These are phyloP conservation scores for Cercospora zeae-maydis DNA, from an alignment of 2,329 filamentous ascomycete genomes.

Conservation along the genomic window DNA sequence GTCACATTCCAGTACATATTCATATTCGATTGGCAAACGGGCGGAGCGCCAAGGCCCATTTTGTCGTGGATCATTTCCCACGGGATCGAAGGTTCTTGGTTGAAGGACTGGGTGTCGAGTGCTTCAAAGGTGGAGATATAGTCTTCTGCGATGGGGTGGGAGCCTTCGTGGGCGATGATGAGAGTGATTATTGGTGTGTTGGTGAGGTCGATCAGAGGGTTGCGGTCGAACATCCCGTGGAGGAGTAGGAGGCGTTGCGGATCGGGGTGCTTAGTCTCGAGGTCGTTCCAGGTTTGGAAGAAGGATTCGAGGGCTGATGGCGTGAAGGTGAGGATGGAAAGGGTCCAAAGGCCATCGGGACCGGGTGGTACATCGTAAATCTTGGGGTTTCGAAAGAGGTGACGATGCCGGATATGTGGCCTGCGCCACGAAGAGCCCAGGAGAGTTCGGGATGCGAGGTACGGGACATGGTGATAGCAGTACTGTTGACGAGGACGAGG, in stretches of 20 bases:
- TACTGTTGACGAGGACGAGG: conserved; percentile 43
- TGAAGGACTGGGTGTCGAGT: not conserved
- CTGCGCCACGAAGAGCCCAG: conserved; percentile 48
- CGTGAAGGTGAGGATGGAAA: not conserved
- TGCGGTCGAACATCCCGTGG: not conserved
- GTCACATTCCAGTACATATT: conserved; percentile 5
- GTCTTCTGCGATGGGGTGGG: not conserved
- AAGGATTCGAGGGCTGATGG: not conserved
- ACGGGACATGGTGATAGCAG: conserved; percentile 40
- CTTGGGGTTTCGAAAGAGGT: not conserved
- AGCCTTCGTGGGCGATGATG: not conserved
- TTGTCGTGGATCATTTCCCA: not conserved
- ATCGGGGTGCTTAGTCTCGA: not conserved
- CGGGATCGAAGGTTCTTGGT: not conserved
- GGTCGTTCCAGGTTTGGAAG: conserved; percentile 1
- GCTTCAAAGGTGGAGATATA: not conserved
- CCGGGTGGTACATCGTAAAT: not conserved
- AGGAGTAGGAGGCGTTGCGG: not conserved
- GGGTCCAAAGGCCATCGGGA: not conserved
- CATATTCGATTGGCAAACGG: not conserved
- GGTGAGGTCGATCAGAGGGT: not conserved
- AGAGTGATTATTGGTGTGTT: not conserved
- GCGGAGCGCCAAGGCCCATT: not conserved
- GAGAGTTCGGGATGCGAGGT: conserved; percentile 49
- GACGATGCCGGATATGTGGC: conserved; percentile 47